Evolutionary conservation across 2,329 filamentous ascomycete genomes (phyloP), one percentile per base, ranked within the genome.

Genomic region (Chaetomiaceae sp.): DNA sequence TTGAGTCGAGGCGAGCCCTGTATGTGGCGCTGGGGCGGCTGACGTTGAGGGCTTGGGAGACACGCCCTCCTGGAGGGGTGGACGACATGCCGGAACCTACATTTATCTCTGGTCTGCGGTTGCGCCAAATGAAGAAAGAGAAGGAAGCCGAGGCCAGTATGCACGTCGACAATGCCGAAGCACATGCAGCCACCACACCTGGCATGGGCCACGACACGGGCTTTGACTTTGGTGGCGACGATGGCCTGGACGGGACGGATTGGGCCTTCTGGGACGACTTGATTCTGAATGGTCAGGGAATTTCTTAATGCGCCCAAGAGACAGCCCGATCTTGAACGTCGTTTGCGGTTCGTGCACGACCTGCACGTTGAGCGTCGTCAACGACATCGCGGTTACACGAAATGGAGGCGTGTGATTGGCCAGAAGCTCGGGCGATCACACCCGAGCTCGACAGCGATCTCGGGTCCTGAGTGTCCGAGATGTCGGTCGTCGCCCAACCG

Each of bases 381-480:
- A n/a, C n/a, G n/a, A n/a, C n/a, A n/a, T n/a, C n/a, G n/a, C n/a
- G n/a, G n/a, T n/a, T n/a, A n/a, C n/a, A n/a, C n/a, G n/a, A n/a
- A n/a, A n/a, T n/a, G n/a, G n/a, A n/a, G n/a, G n/a, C n/a, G 17
- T 29, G n/a, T 42, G 32, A 42, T 42, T 42, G 40, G 40, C 26
- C 40, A 42, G 22, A 4, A 18, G 20, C 40, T 42, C 40, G 32
- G 40, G 33, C 27, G 10, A 17, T 11, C 32, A 15, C 9, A 32
- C 20, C 40, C 40, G 40, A 42, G 19, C 19, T 19, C 15, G 18
- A 22, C 38, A 18, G 20, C 9, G 6, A 18, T 3, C 11, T 27
- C 26, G 38, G 15, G 3, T 2, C 12, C 26, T 24, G 6, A 6
- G 22, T 5, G 22, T 9, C 22, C 22, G 22, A 15, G n/a, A n/a